Base-by-base conservation (phyloP, 2,329 filamentous ascomycete species). In the Exophiala alcalophila region DNA sequence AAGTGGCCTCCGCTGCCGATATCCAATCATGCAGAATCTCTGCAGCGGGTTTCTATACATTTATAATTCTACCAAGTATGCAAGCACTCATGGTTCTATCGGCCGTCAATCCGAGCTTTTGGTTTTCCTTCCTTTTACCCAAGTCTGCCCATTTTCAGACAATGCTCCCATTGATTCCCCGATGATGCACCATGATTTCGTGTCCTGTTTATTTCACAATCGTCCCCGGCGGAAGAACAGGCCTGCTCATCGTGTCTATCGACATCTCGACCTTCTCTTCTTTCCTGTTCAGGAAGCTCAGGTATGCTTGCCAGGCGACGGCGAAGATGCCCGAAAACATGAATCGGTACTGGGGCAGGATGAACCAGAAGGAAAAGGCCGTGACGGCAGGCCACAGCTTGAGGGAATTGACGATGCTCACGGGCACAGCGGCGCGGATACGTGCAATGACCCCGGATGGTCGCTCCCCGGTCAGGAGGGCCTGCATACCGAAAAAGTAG, bases 221-320 rank as follows among this genome's bases (percentile, higher is more conserved):
- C 1, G 26, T 30, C 2, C 40, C 32, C 24, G 41, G 33, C 4
- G 40, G 37, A 26, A 50, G 31, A 30, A 41, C 50, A 4, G 49
- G 45, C 28, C 39, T 28, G 20, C 30, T 40, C 34, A 49, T 16
- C 4, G 49, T 30, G 28, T 52, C 49, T 16, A 42, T 46, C 18
- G 39, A 29, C 41, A 44, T 28, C 25, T 56, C 52, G 11, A 49
- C 44, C 37, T 55, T 55, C 40, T 55, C 54, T 36, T 55, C 53
- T 26, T 40, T 50, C 14, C 54, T 49, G 34, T 57, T 57, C 45
- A 57, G 46, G 30, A 51, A 85, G 55, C 82, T 86, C 56, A 96
- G 60, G 71, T 95, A 96, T 1, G 87, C 89, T 74, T 95, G 90
- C 90, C 90, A 96, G 0, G 85, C 86, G 37, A 95, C 83, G 1